Evolutionary conservation across 2,329 filamentous ascomycete species (phyloP).

Genomic region (Sporothrix curviconia): DNA sequence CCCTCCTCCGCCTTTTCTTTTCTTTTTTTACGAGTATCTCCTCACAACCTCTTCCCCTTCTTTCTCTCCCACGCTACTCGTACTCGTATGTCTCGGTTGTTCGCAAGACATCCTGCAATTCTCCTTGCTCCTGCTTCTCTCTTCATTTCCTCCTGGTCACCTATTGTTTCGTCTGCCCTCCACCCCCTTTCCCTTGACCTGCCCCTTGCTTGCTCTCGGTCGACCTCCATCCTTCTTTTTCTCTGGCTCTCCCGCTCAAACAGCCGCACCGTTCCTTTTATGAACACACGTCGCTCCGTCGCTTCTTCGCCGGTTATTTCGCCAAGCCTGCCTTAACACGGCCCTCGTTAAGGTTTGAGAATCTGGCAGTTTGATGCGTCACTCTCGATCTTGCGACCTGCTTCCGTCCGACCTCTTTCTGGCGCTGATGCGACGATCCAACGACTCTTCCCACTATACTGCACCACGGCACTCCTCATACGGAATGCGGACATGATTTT

Average conservation of each 20-base stretch:
- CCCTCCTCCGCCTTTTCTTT: background rate
- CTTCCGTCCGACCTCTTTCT: background rate
- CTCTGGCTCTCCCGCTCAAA: background rate
- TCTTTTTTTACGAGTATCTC: background rate
- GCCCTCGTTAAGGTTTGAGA: conserved; percentile 3
- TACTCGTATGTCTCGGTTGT: background rate
- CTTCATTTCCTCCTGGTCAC: background rate
- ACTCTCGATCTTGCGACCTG: background rate
- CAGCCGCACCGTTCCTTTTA: conserved; percentile 4
- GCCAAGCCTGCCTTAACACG: conserved; percentile 6
- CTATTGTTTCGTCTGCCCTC: background rate
- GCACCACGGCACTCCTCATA: background rate
- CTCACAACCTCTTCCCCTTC: background rate
- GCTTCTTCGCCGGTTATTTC: conserved; percentile 6
- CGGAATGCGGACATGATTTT: conserved; percentile 3
- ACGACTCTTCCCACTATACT: background rate
- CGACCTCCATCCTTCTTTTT: background rate
- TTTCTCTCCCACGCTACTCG: background rate
- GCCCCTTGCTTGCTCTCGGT: background rate
- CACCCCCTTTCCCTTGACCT: background rate
- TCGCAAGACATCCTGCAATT: background rate
- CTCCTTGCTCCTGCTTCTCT: background rate
- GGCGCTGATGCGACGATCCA: background rate
- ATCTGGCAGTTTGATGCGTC: conserved; percentile 7
- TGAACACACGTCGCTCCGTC: conserved; percentile 4